Evolutionary conservation across 441 rosid species (phyloP), one percentile per base, ranked within the genome.

Genomic region (Mallotus japonicus): DNA sequence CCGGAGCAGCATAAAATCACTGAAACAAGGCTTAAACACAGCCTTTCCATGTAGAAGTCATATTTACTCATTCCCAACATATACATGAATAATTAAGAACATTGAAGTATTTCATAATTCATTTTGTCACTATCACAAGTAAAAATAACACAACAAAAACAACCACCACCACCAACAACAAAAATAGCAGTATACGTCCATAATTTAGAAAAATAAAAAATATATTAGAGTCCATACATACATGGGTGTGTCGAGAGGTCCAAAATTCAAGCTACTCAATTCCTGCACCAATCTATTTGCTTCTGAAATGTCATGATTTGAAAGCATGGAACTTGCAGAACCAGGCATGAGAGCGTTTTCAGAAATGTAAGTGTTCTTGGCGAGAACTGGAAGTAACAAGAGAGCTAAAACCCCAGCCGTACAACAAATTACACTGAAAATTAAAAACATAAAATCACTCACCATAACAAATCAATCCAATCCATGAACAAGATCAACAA

Each of bases 341-440:
- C 99, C 97, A 83, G 98, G 98, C 97, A 95, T 89, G 73, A 95
- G 90, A 63, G 98, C 98, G 74, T 95, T 92, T 83, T 91, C 98
- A 17, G 99, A 95, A 73, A 91, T 86, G 86, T 92, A 89, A 75
- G 98, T 91, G 88, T 85, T 95, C 88, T 92, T 92, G 62, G 97
- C 97, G 47, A 95, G 90, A 34, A 89, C 84, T 37, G 99, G 98
- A 13, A 95, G 82, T 32, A 90, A 78, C 42, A 95, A 77, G 72
- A 92, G 87, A 71, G 90, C 93, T 67, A 88, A 10, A 82, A 92
- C 82, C 20, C 97, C 98, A 74, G 97, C 85, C 19, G 75, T 78
- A 82, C 86, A 95, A 80, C 95, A 91, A 57, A 86, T 68, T 73
- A 90, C 87, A 73, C 99, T 89, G 86, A 55, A 50, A 28, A 56